Evolutionary conservation across 148 eudicot genomes (phyloP).

Genomic region (Rhododendron ferrugineum): DNA sequence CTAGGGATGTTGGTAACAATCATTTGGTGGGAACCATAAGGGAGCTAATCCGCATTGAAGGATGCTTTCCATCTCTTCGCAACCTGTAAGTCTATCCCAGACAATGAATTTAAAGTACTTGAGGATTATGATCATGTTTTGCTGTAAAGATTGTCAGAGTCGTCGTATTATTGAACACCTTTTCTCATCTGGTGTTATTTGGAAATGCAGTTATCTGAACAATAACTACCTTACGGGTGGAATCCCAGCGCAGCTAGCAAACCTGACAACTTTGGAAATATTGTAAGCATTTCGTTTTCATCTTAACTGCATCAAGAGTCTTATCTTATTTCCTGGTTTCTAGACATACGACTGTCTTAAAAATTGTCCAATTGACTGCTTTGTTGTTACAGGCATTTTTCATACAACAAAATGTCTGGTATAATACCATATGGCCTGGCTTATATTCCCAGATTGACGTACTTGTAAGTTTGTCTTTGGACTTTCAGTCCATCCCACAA

Average conservation of each 20-base stretch:
- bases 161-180: neutral
- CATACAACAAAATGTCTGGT: constrained; percentile 92
- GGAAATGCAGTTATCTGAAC: constrained; percentile 58
- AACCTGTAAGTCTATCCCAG: constrained; percentile 59
- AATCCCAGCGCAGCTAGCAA: constrained; percentile 85
- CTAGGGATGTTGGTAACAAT: constrained; percentile 90
- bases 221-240: constrained; percentile 93
- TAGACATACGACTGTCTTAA: neutral
- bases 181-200: constrained; percentile 6
- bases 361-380: constrained; percentile 1
- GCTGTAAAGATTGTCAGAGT: neutral
- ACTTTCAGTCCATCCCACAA: neutral
- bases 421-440: constrained; percentile 71
- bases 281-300: constrained; percentile 49
- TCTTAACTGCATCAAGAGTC: neutral
- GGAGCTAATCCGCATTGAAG: constrained; percentile 89
- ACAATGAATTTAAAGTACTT: neutral
- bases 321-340: neutral
- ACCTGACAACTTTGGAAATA: constrained; percentile 85
- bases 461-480: constrained; percentile 62
- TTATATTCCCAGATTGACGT: constrained; percentile 76
- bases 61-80: constrained; percentile 90
- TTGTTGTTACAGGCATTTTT: constrained; percentile 58
- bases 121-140: constrained; percentile 4
- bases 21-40: constrained; percentile 93